Percentiles rank a stretch among this genome's conserved stretches.
phyloP scores from a whole-genome alignment of 1,139 yeast genomes.

The Pneumocystis carinii region DNA sequence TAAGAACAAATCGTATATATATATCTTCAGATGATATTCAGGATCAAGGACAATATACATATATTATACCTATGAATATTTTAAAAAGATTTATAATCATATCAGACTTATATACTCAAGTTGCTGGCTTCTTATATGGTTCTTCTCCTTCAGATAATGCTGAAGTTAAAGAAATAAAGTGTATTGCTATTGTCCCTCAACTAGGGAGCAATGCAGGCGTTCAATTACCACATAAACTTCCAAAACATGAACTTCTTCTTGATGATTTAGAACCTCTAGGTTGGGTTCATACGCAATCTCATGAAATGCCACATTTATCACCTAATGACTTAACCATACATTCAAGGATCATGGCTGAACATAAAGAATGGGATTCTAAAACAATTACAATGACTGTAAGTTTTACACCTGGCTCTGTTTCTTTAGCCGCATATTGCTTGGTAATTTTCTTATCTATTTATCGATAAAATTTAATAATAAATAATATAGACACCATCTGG shows the following conservation, averaged over 20 bases:
- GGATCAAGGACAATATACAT: conserved; percentile 44
- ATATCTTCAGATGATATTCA: conserved; percentile 47
- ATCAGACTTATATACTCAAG: conserved; percentile 67
- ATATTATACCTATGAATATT: conserved; percentile 67
- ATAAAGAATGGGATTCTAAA: conserved; percentile 26
- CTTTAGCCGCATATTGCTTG: conserved; percentile 52
- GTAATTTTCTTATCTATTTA: not conserved
- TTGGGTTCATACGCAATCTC: conserved; percentile 34
- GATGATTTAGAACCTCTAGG: conserved; percentile 28
- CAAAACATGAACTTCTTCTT: conserved; percentile 20
- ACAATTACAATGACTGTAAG: conserved; percentile 51
- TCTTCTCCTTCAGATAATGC: conserved; percentile 52
- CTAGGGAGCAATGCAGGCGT: conserved; percentile 58
- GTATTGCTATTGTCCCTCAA: conserved; percentile 77
- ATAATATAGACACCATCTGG: conserved; percentile 38
- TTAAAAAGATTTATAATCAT: conserved; percentile 64
- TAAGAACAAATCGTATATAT: conserved; percentile 63
- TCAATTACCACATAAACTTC: conserved; percentile 30
- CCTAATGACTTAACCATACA: conserved; percentile 58
- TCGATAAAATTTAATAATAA: not conserved
- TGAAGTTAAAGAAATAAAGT: conserved; percentile 60
- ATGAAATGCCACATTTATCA: conserved; percentile 46
- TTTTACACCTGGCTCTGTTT: conserved; percentile 72
- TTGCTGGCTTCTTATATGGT: conserved; percentile 74
- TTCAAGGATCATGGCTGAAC: conserved; percentile 30